Evolutionary conservation across 768 basidiomycete species (phyloP).

Genomic region (Mycena rosella): DNA sequence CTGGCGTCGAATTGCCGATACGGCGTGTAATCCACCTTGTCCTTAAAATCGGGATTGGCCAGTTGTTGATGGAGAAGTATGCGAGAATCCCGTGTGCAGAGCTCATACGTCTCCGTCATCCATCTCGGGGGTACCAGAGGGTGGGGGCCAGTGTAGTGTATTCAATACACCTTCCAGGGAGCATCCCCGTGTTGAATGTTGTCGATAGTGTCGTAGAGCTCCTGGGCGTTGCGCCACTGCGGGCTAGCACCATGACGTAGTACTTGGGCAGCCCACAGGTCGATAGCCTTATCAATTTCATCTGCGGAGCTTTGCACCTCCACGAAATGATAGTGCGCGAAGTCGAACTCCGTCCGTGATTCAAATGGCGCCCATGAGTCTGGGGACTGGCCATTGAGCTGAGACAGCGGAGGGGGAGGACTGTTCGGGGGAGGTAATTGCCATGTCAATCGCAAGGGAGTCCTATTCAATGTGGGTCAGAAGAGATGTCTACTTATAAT

Average conservation of each 20-base stretch:
- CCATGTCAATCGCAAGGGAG: constrained; percentile 6
- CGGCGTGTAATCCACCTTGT: constrained; percentile 39
- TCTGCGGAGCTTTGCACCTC: constrained; percentile 1
- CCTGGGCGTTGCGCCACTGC: neutral
- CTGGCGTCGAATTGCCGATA: constrained; percentile 40
- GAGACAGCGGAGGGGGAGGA: neutral
- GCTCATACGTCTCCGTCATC: constrained; percentile 23
- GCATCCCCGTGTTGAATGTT: constrained; percentile 4
- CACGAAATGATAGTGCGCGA: constrained; percentile 15
- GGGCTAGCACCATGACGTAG: neutral
- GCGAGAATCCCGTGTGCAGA: constrained; percentile 7
- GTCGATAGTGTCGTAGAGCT: constrained; percentile 22
- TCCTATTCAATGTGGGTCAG: neutral
- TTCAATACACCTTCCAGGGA: constrained; percentile 12
- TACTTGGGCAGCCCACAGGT: constrained; percentile 11
- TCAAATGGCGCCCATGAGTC: constrained; percentile 10
- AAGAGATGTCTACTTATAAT: too few species aligned
- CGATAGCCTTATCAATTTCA: constrained; percentile 7
- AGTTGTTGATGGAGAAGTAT: neutral
- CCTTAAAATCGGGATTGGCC: constrained; percentile 41
- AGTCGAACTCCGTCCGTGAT: constrained; percentile 11
- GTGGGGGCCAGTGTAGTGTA: constrained; percentile 20
- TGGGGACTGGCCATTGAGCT: constrained; percentile 8
- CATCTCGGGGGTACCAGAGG: constrained; percentile 8
- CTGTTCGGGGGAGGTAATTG: neutral